Conservation (phyloP, 2,329 filamentous ascomycete genomes). For the Trichoderma sp. region DNA sequence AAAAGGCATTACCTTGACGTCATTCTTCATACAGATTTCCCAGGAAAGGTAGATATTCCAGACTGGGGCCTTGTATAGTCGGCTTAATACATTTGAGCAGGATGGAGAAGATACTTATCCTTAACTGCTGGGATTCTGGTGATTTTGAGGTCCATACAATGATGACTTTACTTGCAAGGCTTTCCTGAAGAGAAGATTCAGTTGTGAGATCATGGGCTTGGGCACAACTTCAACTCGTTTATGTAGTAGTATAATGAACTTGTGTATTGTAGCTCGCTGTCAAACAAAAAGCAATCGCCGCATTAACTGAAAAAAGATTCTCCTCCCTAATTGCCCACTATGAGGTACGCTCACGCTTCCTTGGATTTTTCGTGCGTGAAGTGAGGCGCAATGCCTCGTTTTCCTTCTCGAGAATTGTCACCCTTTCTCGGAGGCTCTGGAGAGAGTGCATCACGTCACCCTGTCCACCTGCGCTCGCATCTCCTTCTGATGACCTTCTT, state of each 20-base stretch:
- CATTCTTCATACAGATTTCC: background rate
- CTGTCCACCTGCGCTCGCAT: background rate
- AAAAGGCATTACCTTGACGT: background rate
- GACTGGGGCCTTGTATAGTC: no score
- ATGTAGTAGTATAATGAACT: background rate
- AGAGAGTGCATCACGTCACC: constrained; percentile 7
- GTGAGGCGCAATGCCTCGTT: background rate
- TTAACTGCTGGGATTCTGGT: background rate
- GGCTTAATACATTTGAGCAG: background rate
- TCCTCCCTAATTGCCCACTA: background rate
- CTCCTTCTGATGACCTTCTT: background rate
- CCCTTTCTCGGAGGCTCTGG: background rate
- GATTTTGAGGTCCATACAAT: background rate
- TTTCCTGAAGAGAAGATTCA: background rate
- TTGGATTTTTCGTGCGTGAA: background rate
- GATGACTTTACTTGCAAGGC: background rate
- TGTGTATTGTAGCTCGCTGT: background rate
- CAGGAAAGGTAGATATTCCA: background rate
- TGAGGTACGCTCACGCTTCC: background rate
- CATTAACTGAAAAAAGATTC: background rate
- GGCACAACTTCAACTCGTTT: background rate
- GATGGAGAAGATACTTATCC: background rate
- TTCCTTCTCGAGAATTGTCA: constrained; percentile 6
- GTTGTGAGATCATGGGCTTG: background rate
- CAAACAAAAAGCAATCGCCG: background rate